Base-by-base conservation (phyloP, 176 grass and related monocot species). In the Lolium rigidum region DNA sequence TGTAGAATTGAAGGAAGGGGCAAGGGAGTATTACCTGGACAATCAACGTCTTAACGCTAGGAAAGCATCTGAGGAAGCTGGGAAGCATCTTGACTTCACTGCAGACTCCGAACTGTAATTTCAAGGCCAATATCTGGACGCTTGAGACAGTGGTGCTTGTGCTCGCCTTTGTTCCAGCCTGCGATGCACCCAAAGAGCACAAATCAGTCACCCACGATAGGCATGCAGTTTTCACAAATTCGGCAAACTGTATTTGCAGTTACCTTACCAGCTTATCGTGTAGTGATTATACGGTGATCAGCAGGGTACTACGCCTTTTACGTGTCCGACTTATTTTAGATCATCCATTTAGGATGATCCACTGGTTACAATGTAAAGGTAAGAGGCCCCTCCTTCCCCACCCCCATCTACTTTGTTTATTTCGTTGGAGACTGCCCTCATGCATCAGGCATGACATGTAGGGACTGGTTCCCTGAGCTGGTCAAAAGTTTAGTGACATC, bases 1-100 rank as follows among this genome's bases (percentile, higher is more conserved):
- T 41, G 39, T 5, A 41, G 39, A 6, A 41, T 6, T 41, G 39
- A 41, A 41, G 39, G 39, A 4, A 41, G 3, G 14, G 3, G 14
- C 26, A 28, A 16, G 11, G 11, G 20, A 18, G 8, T 10, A 26
- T n/a, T 74, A 87, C 85, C 85, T 73, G 4, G 28, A 87, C 58
- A 16, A 22, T 41, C 2, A 87, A 20, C 0, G 44, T 87, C 10
- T 81, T 67, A 3, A 87, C 18, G 5, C 60, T 62, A 13, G 85
- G 85, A 31, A 87, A 87, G 31, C 85, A 81, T 55, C 20, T 87
- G 8, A 87, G 85, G 20, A 87, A 81, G 5, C 56, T 62, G 6
- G n/a, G 25, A 3, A 81, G 26, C 77, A 87, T 72, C 25, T 74
- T 54, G 5, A 73, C 67, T n/a, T 87, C 39, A 50, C 61, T 59